These are phyloP conservation scores for Sporothrix protearum DNA, from an alignment of 2,329 filamentous ascomycete species.

Conservation along the genomic window DNA sequence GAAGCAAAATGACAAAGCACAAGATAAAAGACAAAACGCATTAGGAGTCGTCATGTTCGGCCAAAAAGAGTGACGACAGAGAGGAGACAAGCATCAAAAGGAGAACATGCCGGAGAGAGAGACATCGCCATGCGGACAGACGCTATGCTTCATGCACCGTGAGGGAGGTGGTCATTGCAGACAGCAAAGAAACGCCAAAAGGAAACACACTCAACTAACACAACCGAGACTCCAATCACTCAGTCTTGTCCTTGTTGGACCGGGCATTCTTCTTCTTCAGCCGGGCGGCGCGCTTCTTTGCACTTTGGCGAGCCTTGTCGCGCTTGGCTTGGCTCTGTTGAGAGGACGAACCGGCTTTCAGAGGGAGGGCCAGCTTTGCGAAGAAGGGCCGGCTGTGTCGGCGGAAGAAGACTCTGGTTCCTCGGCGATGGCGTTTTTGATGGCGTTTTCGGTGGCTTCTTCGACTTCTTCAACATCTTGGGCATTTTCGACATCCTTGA, in stretches of 20 bases:
- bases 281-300: neutral
- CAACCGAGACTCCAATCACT: neutral
- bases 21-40: neutral
- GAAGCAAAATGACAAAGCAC: neutral
- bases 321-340: neutral
- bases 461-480: neutral
- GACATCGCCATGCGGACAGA: neutral
- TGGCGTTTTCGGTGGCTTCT: neutral
- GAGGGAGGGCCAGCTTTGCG: neutral
- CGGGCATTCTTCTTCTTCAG: neutral
- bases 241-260: neutral
- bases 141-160: neutral
- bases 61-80: too few species aligned
- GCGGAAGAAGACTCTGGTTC: too few species aligned
- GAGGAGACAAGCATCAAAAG: neutral
- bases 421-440: neutral
- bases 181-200: neutral
- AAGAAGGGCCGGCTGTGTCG: neutral
- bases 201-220: neutral
- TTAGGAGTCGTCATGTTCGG: too few species aligned
- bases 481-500: neutral
- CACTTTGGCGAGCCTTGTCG: neutral
- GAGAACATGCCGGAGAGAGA: neutral
- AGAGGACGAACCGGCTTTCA: too few species aligned
- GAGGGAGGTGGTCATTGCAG: neutral